These are phyloP conservation scores for Novymonas esmeraldas DNA, from an alignment of 208 protist species.

Conservation along the genomic window DNA sequence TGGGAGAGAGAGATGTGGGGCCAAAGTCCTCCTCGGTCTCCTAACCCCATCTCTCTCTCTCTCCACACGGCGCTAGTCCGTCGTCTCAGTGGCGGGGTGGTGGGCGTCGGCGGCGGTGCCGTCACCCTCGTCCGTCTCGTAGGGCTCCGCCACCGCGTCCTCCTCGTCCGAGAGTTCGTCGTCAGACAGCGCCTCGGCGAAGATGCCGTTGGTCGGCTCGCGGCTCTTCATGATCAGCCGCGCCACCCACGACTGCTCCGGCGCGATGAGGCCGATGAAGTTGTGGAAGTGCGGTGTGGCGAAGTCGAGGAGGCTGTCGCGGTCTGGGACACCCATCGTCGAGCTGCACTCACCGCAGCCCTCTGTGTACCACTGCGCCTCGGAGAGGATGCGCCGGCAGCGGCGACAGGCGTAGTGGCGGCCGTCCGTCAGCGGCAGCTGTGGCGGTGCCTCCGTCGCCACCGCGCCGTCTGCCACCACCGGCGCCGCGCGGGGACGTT, in stretches of 20 bases:
- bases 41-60: too few relatives aligned
- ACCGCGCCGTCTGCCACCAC: too few relatives aligned
- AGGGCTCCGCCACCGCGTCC: slow-evolving; percentile 16
- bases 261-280: slow-evolving; percentile 85
- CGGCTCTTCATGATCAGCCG: slow-evolving; percentile 67
- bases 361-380: slow-evolving; percentile 72
- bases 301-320: slow-evolving; percentile 69
- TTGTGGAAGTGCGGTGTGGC: slow-evolving; percentile 83
- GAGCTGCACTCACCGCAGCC: slow-evolving; percentile 74
- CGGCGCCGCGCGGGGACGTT: not conserved
- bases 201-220: slow-evolving; percentile 62
- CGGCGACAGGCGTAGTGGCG: slow-evolving; percentile 79
- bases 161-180: slow-evolving; percentile 39
- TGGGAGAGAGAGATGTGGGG: too few relatives aligned
- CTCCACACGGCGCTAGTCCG: too few relatives aligned
- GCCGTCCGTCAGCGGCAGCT: slow-evolving; percentile 73
- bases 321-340: slow-evolving; percentile 54
- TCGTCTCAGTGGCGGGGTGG: too few relatives aligned
- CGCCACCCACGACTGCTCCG: slow-evolving; percentile 85
- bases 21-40: too few relatives aligned
- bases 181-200: slow-evolving; percentile 70
- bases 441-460: slow-evolving; percentile 61
- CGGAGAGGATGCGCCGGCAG: slow-evolving; percentile 77
- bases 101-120: too few relatives aligned
- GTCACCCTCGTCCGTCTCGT: slow-evolving; percentile 22